phyloP scores from a whole-genome alignment of 495 filamentous ascomycete species.

The Oleoguttula mirabilis region DNA sequence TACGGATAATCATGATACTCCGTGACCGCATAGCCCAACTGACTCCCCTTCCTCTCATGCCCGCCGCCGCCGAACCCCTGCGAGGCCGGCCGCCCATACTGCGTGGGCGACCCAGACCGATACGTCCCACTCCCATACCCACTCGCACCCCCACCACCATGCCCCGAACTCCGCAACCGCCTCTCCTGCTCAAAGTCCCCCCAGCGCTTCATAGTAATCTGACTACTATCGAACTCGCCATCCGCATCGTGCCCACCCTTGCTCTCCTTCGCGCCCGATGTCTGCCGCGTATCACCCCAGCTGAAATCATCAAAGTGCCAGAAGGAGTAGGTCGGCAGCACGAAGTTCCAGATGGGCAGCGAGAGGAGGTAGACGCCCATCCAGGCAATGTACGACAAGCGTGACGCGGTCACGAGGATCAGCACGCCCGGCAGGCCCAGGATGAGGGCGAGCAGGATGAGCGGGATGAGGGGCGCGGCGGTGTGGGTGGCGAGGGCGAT shows the following conservation, averaged over 20 bases:
- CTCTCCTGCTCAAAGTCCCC: constrained; percentile 77
- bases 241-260: constrained; percentile 59
- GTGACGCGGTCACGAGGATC: constrained; percentile 92
- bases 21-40: constrained; percentile 11
- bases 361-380: constrained; percentile 93
- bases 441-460: constrained; percentile 82
- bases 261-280: constrained; percentile 79
- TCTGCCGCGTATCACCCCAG: constrained; percentile 97
- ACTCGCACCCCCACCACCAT: background rate
- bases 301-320: constrained; percentile 99
- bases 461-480: constrained; percentile 66
- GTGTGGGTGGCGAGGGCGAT: constrained; percentile 48
- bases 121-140: constrained; percentile 4
- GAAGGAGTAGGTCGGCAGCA: constrained; percentile 87
- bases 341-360: constrained; percentile 94
- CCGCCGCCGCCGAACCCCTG: background rate
- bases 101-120: background rate
- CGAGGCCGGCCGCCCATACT: constrained; percentile 1
- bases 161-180: constrained; percentile 1
- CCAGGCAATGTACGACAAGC: constrained; percentile 86
- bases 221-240: constrained; percentile 19
- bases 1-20: constrained; percentile 15
- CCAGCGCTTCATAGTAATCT: constrained; percentile 46
- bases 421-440: constrained; percentile 86
- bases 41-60: constrained; percentile 14